Conservation (phyloP, 73 alveolate species). For the Paramecium pentaurelia region DNA sequence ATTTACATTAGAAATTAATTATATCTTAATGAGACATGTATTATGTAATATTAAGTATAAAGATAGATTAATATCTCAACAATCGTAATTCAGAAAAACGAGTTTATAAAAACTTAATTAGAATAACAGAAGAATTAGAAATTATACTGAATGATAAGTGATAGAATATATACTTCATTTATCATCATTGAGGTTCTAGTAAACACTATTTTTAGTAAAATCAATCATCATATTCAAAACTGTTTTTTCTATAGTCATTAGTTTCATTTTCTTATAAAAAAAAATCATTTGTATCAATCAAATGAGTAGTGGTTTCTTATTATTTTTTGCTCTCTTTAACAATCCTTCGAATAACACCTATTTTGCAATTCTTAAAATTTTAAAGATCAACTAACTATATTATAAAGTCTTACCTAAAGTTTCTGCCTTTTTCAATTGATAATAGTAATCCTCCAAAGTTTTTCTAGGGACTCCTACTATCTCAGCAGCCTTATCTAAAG, state of each 20-base stretch:
- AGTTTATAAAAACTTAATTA: not conserved
- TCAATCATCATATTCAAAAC: conserved; percentile 24
- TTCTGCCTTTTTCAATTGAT: conserved; percentile 44
- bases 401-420: not conserved
- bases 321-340: conserved; percentile 25
- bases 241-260: conserved; percentile 7
- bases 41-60: not conserved
- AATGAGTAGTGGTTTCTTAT: not conserved
- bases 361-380: not conserved
- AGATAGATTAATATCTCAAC: not conserved
- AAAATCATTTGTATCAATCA: not conserved
- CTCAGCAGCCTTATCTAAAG: conserved; percentile 58
- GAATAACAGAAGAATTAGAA: not conserved
- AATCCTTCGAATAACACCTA: conserved; percentile 19
- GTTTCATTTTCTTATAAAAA: conserved; percentile 13
- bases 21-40: not conserved
- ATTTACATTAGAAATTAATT: not conserved
- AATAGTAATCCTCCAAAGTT: conserved; percentile 64
- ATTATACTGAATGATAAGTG: not conserved
- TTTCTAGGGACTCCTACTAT: conserved; percentile 54
- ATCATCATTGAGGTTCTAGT: not conserved
- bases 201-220: not conserved
- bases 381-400: conserved; percentile 28
- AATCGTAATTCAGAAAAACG: not conserved
- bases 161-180: not conserved